Percentiles rank a stretch among this genome's conserved stretches.
Evolutionary conservation across 352 stramenopile species (phyloP).

Genomic region (Phytophthora sojae): DNA sequence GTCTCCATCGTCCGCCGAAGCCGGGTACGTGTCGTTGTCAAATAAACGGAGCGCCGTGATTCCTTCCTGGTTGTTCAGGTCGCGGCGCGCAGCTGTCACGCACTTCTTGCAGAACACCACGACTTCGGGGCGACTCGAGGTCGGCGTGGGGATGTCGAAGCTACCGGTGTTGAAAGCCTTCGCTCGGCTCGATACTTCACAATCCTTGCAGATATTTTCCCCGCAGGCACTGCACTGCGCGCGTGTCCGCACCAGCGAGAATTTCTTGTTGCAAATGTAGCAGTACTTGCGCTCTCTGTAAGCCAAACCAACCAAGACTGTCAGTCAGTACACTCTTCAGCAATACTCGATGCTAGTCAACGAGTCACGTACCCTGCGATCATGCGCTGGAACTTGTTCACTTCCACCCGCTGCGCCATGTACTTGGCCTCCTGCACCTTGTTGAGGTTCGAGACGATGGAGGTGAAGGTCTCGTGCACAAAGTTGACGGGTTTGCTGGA

Average conservation of each 20-base stretch:
- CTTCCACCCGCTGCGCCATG: constrained; percentile 64
- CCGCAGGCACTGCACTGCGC: constrained; percentile 74
- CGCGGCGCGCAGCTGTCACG: constrained; percentile 51
- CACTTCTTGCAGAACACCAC: constrained; percentile 70
- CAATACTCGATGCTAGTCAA: constrained; percentile 2
- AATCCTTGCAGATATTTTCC: constrained; percentile 79
- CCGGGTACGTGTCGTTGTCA: constrained; percentile 44
- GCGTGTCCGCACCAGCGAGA: constrained; percentile 67
- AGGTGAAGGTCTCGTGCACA: constrained; percentile 68
- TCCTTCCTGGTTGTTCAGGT: constrained; percentile 45
- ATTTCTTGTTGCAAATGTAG: constrained; percentile 80
- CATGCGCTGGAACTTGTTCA: constrained; percentile 48
- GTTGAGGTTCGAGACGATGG: constrained; percentile 62
- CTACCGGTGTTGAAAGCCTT: constrained; percentile 58
- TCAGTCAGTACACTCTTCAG: too few species aligned
- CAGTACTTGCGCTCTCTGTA: constrained; percentile 66
- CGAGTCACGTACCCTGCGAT: constrained; percentile 47
- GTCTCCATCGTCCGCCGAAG: constrained; percentile 26
- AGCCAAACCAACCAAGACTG: background rate
- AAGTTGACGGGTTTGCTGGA: constrained; percentile 56
- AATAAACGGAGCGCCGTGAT: constrained; percentile 42
- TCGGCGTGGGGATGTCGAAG: constrained; percentile 42
- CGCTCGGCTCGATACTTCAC: constrained; percentile 59
- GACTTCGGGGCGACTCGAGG: constrained; percentile 43
- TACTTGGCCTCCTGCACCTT: constrained; percentile 67